Evolutionary conservation across 2,329 filamentous ascomycete genomes (phyloP), one percentile per base, ranked within the genome.

Genomic region (Aurifilum marmelostoma): DNA sequence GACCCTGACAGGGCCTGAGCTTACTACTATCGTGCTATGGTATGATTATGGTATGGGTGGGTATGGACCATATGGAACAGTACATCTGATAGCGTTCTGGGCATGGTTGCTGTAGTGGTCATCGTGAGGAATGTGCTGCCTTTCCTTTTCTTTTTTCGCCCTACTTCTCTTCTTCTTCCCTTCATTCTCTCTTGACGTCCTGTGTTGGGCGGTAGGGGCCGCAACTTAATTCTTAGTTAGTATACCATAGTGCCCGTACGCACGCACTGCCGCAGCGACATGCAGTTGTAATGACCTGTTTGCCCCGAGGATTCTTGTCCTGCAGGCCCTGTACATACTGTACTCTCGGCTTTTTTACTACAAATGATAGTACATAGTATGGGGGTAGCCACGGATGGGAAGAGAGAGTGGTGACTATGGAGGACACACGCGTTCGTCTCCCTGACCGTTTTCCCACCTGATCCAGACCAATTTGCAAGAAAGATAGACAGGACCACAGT

Each of bases 381-480:
- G 43, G 18, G 7, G 18, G 43, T 47, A 47, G 18, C 9, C 14
- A 47, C 6, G 43, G 43, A 47, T 47, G 43, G 18, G 9, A 47
- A 47, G 7, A 21, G n/a, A n/a, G 18, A 21, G 3, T 21, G 18
- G n/a, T 47, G 43, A n/a, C 21, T 7, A 47, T 47, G 5, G n/a
- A 47, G 6, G 18, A 47, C 6, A n/a, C 43, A 9, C 43, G 18
- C 18, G 50, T n/a, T n/a, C 50, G n/a, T 52, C n/a, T n/a, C 52
- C 52, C 52, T 32, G 52, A 29, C 50, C 50, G 16, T 27, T 27
- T 56, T 8, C 12, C 24, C 50, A 4, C 50, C 24, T 56, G 52
- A 56, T 56, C 52, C 52, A 29, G 24, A 56, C 24, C 52, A 56
- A 56, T 56, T 56, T 56, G 24, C 52, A 56, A 29, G n/a, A 54